Evolutionary conservation across 352 stramenopile species (phyloP), one percentile per base, ranked within the genome.

Genomic region (Peronospora belbahrii): DNA sequence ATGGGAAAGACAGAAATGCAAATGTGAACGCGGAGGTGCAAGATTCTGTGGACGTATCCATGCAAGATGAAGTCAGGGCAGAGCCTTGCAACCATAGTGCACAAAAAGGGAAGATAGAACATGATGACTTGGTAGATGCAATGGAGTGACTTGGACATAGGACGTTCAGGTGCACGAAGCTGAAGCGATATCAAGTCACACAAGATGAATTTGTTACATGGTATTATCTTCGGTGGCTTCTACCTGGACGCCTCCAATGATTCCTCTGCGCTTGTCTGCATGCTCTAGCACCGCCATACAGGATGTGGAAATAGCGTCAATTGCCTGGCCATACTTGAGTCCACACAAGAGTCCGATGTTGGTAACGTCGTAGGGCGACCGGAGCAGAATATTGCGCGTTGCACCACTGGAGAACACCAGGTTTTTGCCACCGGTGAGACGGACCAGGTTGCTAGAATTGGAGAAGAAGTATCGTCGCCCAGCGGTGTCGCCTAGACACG

Each of bases 381-480:
- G 79, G 32, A 93, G 49, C 27, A 91, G 58, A 20, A 93, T 72
- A 38, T 90, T 76, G 14, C 82, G 74, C 33, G 62, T 85, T 7
- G 77, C 70, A 39, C 73, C 66, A 25, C 82, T 93, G 6, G 79
- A 79, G 19, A 93, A 65, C 13, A 93, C 59, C 14, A 93, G 42
- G 41, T 93, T 67, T 8, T 69, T 63, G 11, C 79, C 82, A 6
- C 73, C 65, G 2, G 79, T 89, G 25, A 88, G 36, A 3, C 79
- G 77, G 38, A 91, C 73, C 18, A 93, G 41, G 44, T 85, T 86
- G 40, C 69, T 83, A 8, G 78, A 74, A 58, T 93, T 93, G 27
- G 77, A 86, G 44, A 93, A 91, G 53, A 93, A 91, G 59, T 93
- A 91, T 27, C 82, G 65, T 7, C 82, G 76, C 2, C 79, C 75